A percentile compares a stretch with the other conserved stretches of the same genome.
These are phyloP conservation scores for Eucalyptus pauciflora DNA, from an alignment of 345 rosid genomes.

Conservation along the genomic window DNA sequence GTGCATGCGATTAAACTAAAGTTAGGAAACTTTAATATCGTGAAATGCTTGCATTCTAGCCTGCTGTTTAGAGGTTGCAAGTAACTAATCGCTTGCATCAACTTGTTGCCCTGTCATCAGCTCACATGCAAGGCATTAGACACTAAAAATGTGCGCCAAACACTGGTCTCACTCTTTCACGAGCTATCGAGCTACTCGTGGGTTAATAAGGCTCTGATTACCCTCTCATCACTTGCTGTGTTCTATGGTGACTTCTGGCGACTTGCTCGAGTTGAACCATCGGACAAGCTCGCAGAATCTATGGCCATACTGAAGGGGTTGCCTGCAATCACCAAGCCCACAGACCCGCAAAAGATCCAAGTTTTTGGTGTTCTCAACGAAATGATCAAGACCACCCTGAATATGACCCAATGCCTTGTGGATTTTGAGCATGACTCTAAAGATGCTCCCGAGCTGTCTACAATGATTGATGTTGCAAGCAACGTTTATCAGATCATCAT, in stretches of 20 bases:
- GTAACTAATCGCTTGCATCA: background rate
- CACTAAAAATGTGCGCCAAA: background rate
- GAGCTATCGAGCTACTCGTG: background rate
- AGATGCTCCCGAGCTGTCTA: background rate
- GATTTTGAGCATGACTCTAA: background rate
- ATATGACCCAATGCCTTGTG: background rate
- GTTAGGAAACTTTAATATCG: background rate
- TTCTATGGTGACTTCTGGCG: too few species aligned
- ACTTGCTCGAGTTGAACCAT: too few species aligned
- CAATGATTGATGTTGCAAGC: background rate
- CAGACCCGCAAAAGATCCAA: too few species aligned
- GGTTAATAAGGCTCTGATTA: background rate
- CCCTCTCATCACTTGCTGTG: too few species aligned
- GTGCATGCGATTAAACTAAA: background rate
- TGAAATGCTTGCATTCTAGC: background rate
- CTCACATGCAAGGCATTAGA: background rate
- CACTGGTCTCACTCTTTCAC: background rate
- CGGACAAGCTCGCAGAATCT: too few species aligned
- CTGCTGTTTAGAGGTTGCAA: background rate
- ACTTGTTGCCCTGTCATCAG: background rate
- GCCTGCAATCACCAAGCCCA: too few species aligned
- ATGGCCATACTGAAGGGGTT: too few species aligned
- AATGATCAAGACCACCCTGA: too few species aligned
- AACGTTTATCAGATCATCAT: background rate
- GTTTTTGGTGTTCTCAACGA: too few species aligned